A percentile compares a stretch with the other conserved stretches of the same genome.
These are phyloP conservation scores for Amphicarpaea edgeworthii DNA, from an alignment of 306 rosid genomes.

Conservation along the genomic window DNA sequence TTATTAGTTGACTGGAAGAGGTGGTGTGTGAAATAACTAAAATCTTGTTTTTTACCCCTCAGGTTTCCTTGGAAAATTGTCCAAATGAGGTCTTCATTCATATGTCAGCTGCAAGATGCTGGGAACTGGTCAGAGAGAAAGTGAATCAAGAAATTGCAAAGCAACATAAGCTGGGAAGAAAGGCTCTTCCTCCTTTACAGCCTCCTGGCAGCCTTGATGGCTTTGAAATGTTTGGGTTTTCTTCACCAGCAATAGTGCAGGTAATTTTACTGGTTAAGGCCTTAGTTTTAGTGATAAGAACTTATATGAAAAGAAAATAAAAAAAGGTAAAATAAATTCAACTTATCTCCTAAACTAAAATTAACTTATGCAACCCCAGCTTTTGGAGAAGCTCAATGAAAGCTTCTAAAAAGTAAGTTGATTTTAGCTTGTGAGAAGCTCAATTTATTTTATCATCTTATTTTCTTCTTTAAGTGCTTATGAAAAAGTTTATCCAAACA, in stretches of 20 bases:
- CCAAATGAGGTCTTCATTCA: conserved; percentile 87
- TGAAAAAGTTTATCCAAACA: background rate
- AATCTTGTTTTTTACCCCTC: conserved; percentile 29
- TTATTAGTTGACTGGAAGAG: conserved; percentile 33
- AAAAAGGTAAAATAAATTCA: background rate
- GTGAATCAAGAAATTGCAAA: conserved; percentile 91
- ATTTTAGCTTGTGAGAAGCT: background rate
- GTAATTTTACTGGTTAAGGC: conserved; percentile 54
- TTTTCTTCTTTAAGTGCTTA: background rate
- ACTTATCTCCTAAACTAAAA: background rate
- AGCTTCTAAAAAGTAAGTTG: background rate
- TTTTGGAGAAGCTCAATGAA: background rate
- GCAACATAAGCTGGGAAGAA: conserved; percentile 83
- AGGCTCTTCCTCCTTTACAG: conserved; percentile 92
- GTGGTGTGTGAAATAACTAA: conserved; percentile 27
- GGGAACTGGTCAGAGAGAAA: conserved; percentile 95
- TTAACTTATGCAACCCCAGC: background rate
- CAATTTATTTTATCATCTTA: background rate
- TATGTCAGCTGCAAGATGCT: conserved; percentile 75
- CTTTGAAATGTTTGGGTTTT: conserved; percentile 97
- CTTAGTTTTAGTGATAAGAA: background rate
- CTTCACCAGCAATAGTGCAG: conserved; percentile 96
- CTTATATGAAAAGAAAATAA: background rate
- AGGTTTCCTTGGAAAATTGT: conserved; percentile 87
- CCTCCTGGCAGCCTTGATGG: conserved; percentile 99